These are phyloP conservation scores for Dioscorea dumetorum DNA, from an alignment of 106 monocot species.

Conservation along the genomic window DNA sequence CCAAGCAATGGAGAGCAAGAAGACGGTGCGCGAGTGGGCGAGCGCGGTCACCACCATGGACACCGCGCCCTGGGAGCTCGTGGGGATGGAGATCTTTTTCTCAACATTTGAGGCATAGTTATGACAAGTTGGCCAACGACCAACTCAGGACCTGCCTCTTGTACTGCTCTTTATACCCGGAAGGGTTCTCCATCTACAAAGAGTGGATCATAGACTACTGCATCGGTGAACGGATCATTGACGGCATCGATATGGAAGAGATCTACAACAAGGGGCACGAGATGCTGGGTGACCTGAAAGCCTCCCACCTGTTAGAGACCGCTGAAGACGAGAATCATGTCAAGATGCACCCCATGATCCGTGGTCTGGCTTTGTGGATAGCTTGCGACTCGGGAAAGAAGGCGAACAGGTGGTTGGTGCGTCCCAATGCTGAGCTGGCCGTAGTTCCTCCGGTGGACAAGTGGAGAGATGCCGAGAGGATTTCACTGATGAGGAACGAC, in stretches of 20 bases:
- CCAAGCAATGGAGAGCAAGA: conserved; percentile 24
- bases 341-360: conserved; percentile 2
- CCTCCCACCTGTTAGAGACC: not conserved
- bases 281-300: not conserved
- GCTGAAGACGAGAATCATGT: not conserved
- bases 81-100: conserved; percentile 24
- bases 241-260: not conserved
- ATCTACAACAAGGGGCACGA: not conserved
- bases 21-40: conserved; percentile 22
- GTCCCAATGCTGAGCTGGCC: not conserved
- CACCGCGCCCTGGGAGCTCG: conserved; percentile 17
- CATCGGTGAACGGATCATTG: conserved; percentile 34
- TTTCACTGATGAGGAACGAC: not conserved
- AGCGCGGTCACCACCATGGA: conserved; percentile 10
- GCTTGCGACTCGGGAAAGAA: not conserved
- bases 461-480: not conserved
- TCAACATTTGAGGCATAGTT: conserved; percentile 25
- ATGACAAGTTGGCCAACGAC: conserved; percentile 21
- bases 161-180: conserved; percentile 33
- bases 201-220: conserved; percentile 19
- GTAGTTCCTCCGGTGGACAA: not conserved
- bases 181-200: conserved; percentile 12
- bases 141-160: conserved; percentile 19
- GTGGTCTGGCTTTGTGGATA: not conserved
- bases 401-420: not conserved